A percentile compares a stretch with the other conserved stretches of the same genome.
Conservation (phyloP, 2,329 filamentous ascomycete genomes). For the Pseudomassariella vexata region DNA sequence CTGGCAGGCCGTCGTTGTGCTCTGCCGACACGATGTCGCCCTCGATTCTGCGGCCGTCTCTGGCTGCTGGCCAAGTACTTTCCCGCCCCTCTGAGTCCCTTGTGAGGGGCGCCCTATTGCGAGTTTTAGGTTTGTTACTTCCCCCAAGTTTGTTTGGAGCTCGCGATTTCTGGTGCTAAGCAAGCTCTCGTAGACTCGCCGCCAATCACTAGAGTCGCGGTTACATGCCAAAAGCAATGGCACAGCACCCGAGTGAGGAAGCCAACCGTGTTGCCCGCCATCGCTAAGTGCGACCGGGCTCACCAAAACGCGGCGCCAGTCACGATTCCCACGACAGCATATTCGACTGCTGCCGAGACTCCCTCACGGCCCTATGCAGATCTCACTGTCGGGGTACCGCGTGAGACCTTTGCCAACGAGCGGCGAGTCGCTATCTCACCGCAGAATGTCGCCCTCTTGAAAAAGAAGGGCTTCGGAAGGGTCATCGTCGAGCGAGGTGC, state of each 20-base stretch:
- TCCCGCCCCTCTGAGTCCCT: constrained; percentile 19
- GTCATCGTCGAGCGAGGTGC: constrained; percentile 77
- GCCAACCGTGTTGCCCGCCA: constrained; percentile 20
- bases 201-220: constrained; percentile 11
- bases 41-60: constrained; percentile 19
- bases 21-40: constrained; percentile 20
- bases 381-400: constrained; percentile 72
- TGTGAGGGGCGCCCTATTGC: constrained; percentile 16
- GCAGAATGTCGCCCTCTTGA: constrained; percentile 71
- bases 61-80: constrained; percentile 21
- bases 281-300: constrained; percentile 14
- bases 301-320: constrained; percentile 13
- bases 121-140: constrained; percentile 22
- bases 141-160: background rate
- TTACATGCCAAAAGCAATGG: constrained; percentile 18
- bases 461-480: constrained; percentile 78
- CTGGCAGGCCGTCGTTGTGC: constrained; percentile 14
- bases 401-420: constrained; percentile 73
- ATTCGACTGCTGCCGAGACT: constrained; percentile 26
- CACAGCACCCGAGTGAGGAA: constrained; percentile 21
- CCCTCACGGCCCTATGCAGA: constrained; percentile 59
- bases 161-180: constrained; percentile 16
- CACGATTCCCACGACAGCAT: constrained; percentile 19
- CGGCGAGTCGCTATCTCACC: constrained; percentile 80
- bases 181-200: constrained; percentile 18